Percentiles rank a stretch among this genome's conserved stretches.
Conservation (phyloP, 768 basidiomycete genomes). For the Candolleomyces efflorescens region DNA sequence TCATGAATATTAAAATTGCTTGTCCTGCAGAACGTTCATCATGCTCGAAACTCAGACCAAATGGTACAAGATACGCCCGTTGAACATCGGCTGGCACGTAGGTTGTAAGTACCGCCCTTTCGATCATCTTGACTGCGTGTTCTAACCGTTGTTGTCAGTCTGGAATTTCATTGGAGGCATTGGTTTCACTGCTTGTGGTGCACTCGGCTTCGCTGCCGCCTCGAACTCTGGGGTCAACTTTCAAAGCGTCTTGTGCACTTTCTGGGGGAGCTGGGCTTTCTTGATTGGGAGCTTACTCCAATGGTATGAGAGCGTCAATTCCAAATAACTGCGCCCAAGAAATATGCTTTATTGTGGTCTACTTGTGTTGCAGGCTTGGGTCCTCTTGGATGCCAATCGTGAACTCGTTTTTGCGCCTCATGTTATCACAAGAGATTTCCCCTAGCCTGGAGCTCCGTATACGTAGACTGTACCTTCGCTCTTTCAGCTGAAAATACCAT, state of each 20-base stretch:
- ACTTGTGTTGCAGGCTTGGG: not conserved
- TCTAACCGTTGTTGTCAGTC: conserved; percentile 19
- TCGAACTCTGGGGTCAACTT: conserved; percentile 34
- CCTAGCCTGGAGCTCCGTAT: too few relatives aligned
- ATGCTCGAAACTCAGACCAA: conserved; percentile 38
- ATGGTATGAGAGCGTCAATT: conserved; percentile 48
- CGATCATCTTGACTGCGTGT: not conserved
- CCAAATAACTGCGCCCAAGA: conserved; percentile 29
- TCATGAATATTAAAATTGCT: not conserved
- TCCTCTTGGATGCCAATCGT: not conserved
- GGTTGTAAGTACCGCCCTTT: conserved; percentile 18
- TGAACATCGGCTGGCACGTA: not conserved
- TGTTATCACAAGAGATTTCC: not conserved
- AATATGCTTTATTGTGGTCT: not conserved
- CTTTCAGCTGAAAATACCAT: too few relatives aligned
- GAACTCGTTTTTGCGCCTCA: not conserved
- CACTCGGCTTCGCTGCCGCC: conserved; percentile 43
- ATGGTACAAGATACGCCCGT: not conserved
- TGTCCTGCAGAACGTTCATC: conserved; percentile 21
- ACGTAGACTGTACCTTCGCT: too few relatives aligned
- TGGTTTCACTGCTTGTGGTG: conserved; percentile 57
- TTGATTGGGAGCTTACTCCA: conserved; percentile 54
- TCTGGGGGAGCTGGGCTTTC: conserved; percentile 62
- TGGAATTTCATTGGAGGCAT: conserved; percentile 60
- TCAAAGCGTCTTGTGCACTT: conserved; percentile 50